A percentile compares a stretch with the other conserved stretches of the same genome.
These are phyloP conservation scores for Margaritispora aquatica DNA, from an alignment of 495 filamentous ascomycete genomes.

Conservation along the genomic window DNA sequence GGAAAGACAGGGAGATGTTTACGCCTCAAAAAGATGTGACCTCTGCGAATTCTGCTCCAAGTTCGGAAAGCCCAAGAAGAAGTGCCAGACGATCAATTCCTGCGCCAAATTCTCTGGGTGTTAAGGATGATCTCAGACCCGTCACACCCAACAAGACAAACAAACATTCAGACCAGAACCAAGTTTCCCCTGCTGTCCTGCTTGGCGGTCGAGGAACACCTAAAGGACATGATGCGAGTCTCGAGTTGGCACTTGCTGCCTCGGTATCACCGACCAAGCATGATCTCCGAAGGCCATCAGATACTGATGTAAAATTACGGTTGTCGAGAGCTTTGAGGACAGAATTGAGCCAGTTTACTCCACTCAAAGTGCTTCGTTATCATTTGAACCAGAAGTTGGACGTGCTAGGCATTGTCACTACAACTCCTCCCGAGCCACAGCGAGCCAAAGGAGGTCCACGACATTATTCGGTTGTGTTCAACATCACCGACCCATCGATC, in stretches of 20 bases:
- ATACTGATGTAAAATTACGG: constrained; percentile 13
- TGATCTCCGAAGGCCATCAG: constrained; percentile 12
- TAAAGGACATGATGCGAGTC: constrained; percentile 20
- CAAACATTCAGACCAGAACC: neutral
- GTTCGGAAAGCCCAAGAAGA: constrained; percentile 5
- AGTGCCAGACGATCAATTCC: constrained; percentile 9
- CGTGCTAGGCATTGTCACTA: constrained; percentile 61
- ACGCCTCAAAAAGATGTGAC: no score
- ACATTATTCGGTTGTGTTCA: constrained; percentile 64
- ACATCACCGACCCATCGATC: constrained; percentile 60
- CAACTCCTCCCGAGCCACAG: constrained; percentile 43
- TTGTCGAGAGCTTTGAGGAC: constrained; percentile 45
- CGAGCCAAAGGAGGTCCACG: constrained; percentile 59
- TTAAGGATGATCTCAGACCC: constrained; percentile 10
- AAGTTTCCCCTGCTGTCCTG: constrained; percentile 5
- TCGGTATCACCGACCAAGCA: constrained; percentile 17
- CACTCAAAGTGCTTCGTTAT: constrained; percentile 56
- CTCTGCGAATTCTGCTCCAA: neutral
- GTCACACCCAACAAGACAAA: constrained; percentile 1
- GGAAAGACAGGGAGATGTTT: no score
- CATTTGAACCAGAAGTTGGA: constrained; percentile 51
- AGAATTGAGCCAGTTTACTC: constrained; percentile 58
- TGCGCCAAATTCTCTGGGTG: neutral
- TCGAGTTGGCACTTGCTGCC: constrained; percentile 18
- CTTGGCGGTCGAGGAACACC: constrained; percentile 9